Conservation (phyloP, 352 stramenopile species). For the Pythium dissotocum region DNA sequence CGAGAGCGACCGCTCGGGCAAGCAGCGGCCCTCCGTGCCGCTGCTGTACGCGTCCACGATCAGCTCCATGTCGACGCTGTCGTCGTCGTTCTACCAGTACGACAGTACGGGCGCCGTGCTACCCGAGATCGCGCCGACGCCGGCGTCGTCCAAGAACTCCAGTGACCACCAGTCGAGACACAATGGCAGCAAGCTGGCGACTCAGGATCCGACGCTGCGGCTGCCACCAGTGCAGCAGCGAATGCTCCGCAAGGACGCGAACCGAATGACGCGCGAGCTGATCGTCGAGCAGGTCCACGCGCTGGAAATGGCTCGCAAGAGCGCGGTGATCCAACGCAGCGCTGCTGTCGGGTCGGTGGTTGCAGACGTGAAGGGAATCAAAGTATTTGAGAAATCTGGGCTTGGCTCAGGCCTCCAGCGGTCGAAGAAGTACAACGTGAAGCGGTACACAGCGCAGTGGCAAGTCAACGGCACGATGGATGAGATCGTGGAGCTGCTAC, state of each 20-base stretch:
- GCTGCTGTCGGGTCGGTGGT: conserved; percentile 7
- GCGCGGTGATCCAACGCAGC: conserved; percentile 1
- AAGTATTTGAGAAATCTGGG: conserved; percentile 21
- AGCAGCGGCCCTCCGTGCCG: conserved; percentile 19
- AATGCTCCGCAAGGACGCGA: conserved; percentile 16
- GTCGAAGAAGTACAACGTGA: conserved; percentile 12
- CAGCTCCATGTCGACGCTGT: conserved; percentile 30
- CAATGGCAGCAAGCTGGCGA: not conserved
- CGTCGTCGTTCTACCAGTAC: conserved; percentile 28
- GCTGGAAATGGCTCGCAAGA: conserved; percentile 12
- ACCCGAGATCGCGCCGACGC: conserved; percentile 6
- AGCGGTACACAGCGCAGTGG: conserved; percentile 25
- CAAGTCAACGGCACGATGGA: conserved; percentile 23
- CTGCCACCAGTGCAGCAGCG: conserved; percentile 21
- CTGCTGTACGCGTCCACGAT: conserved; percentile 28
- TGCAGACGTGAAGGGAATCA: conserved; percentile 15
- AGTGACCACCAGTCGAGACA: not conserved
- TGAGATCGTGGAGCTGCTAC: conserved; percentile 25
- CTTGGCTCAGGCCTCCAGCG: conserved; percentile 7
- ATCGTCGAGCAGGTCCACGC: conserved; percentile 21
- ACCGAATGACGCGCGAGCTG: conserved; percentile 15
- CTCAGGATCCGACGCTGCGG: conserved; percentile 11
- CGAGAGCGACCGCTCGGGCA: conserved; percentile 19
- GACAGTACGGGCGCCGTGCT: conserved; percentile 15
- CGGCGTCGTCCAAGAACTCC: conserved; percentile 12